Conservation (phyloP, 1,139 yeast genomes). For the Blastobotrys malaysiensis region DNA sequence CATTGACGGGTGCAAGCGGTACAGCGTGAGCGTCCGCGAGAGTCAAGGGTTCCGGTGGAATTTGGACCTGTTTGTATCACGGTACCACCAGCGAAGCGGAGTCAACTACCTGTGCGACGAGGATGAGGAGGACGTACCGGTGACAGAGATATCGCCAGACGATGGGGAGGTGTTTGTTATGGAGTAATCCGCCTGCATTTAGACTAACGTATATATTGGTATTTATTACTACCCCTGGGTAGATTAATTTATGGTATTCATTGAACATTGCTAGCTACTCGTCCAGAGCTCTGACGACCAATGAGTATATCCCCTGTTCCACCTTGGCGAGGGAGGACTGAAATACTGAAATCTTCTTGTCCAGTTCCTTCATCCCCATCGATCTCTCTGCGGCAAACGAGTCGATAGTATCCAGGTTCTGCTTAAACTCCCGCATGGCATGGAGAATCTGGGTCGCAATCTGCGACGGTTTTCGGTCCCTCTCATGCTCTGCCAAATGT, state of each 20-base stretch:
- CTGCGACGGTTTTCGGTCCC: slow-evolving; percentile 12
- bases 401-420: slow-evolving; percentile 7
- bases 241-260: background rate
- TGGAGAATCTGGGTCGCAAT: slow-evolving; percentile 16
- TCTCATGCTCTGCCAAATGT: slow-evolving; percentile 12
- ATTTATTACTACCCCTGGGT: too few species aligned
- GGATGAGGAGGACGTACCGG: slow-evolving; percentile 5
- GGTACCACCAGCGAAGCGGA: slow-evolving; percentile 43
- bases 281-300: slow-evolving; percentile 10
- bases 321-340: slow-evolving; percentile 22
- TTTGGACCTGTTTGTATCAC: slow-evolving; percentile 65
- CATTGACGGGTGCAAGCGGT: slow-evolving; percentile 25
- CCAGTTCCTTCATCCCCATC: slow-evolving; percentile 15
- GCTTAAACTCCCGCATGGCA: slow-evolving; percentile 16
- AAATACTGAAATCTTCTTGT: slow-evolving; percentile 22
- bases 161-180: slow-evolving; percentile 23
- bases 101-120: slow-evolving; percentile 3
- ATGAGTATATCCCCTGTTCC: slow-evolving; percentile 21
- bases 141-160: slow-evolving; percentile 20
- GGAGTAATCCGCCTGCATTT: slow-evolving; percentile 14
- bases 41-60: slow-evolving; percentile 73
- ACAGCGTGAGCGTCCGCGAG: slow-evolving; percentile 46
- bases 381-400: slow-evolving; percentile 3
- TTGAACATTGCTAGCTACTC: background rate
- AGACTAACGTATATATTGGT: background rate